Base-by-base conservation (phyloP, 129 eudicot species). In the Lonicera japonica region DNA sequence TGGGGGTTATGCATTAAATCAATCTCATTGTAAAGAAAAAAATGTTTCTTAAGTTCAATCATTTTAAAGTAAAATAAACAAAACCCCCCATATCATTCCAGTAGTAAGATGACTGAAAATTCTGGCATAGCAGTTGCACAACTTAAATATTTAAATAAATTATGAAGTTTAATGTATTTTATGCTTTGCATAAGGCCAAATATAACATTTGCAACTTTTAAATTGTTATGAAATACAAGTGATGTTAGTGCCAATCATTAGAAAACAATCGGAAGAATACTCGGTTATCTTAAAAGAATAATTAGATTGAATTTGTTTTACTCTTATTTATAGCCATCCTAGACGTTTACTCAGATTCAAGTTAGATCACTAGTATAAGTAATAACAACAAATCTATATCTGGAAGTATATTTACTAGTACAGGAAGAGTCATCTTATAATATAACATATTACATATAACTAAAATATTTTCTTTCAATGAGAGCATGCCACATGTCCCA, bases 111-210 rank as follows among this genome's bases (percentile, higher is more conserved):
- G 6, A 29, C 36, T 29, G 36, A 29, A 10, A 45, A 15, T 45
- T 45, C 16, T 10, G 0, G n/a, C n/a, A 1, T 10, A 45, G 51
- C 51, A 45, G 51, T 45, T 45, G 51, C 51, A 10, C 5, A 45
- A 4, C 51, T 1, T 45, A 12, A 45, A 45, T 45, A 45, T 4
- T 0, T 12, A 45, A 45, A 12, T 45, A 12, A 10, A 12, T 5
- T 45, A 10, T 3, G 51, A 10, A 45, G 51, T 45, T 15, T 15
- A 15, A 45, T 45, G 51, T 45, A 15, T 45, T 10, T 12, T 8
- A 10, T 47, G 56, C 57, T 5, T 68, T 68, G 58, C 39, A 68
- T 45, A 20, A 68, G 73, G 19, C 67, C 74, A 3, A 50, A 69
- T 47, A 69, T 69, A 10, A 34, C 66, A 16, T 59, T 58, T 48